These are phyloP conservation scores for Coccomyxa sp. DNA, from an alignment of 139 green algal species.

Conservation along the genomic window DNA sequence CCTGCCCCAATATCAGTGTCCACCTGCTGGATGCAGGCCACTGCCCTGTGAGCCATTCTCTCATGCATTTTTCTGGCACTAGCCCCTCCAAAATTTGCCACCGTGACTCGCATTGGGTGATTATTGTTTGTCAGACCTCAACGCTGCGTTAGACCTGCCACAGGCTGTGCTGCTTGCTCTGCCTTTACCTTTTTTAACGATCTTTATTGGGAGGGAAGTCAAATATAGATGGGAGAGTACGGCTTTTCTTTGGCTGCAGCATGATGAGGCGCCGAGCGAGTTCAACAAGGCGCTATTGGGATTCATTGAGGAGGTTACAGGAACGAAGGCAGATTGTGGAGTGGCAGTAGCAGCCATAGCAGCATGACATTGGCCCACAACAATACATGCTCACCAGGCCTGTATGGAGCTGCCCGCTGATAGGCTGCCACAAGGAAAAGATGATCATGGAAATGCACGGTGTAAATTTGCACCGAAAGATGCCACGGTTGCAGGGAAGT, in stretches of 20 bases:
- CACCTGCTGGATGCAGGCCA: slow-evolving; percentile 62
- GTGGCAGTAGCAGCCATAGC: no score
- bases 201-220: not conserved
- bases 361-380: no score
- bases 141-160: not conserved
- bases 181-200: not conserved
- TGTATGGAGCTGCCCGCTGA: no score
- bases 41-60: slow-evolving; percentile 43
- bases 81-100: not conserved
- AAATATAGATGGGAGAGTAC: no score
- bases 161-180: not conserved
- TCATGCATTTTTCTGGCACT: not conserved
- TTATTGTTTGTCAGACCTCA: not conserved
- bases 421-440: no score
- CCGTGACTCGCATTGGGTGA: not conserved
- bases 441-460: no score
- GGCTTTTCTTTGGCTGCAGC: not conserved
- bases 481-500: no score
- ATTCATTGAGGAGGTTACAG: no score
- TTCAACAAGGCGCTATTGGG: slow-evolving; percentile 54
- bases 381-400: no score
- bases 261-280: slow-evolving; percentile 72
- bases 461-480: no score
- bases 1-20: slow-evolving; percentile 40
- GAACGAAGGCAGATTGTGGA: no score